Evolutionary conservation across 345 rosid species (phyloP).

Genomic region (Excoecaria agallocha): DNA sequence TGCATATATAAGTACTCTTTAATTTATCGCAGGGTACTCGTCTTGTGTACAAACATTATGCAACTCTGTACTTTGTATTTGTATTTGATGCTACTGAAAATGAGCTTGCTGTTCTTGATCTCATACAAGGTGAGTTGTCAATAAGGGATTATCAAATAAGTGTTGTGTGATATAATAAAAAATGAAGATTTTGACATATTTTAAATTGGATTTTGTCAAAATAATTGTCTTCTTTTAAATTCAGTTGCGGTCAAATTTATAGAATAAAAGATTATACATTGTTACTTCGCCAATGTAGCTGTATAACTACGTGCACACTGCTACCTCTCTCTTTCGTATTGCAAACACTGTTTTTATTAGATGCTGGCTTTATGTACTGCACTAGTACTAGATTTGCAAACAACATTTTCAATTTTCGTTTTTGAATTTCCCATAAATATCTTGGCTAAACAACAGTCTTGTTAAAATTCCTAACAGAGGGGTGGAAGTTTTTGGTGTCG

Average conservation of each 20-base stretch:
- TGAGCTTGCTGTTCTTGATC: too few species aligned
- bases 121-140: too few species aligned
- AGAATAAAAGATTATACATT: background rate
- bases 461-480: background rate
- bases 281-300: too few species aligned
- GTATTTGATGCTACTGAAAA: too few species aligned
- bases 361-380: background rate
- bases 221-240: too few species aligned
- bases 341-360: background rate
- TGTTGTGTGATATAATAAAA: too few species aligned
- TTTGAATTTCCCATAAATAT: background rate
- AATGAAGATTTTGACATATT: background rate
- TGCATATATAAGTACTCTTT: too few species aligned
- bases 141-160: too few species aligned
- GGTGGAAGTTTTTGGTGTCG: background rate
- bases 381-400: background rate
- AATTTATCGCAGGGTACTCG: too few species aligned
- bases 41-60: too few species aligned
- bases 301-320: too few species aligned
- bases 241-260: background rate
- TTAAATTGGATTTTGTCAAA: background rate
- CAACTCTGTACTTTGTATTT: too few species aligned
- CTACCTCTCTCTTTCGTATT: background rate
- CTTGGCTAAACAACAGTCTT: background rate
- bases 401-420: background rate